Percentiles rank a stretch among this genome's conserved stretches.
These are phyloP conservation scores for Wickerhamiella shivajii DNA, from an alignment of 805 yeast species.

Conservation along the genomic window DNA sequence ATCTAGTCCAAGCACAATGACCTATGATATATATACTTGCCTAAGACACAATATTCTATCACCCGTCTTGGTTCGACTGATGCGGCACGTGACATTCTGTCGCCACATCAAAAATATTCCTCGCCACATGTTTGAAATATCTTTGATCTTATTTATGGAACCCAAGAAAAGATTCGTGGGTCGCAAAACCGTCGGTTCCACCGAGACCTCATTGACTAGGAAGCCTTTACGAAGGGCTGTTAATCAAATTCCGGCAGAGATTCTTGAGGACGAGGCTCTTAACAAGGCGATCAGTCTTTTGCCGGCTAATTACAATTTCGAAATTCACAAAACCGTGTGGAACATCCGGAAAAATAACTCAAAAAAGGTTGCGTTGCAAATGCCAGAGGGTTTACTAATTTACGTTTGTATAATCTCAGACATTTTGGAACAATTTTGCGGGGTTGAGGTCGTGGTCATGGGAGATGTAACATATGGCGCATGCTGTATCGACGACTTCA, in stretches of 20 bases:
- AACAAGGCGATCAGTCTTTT: slow-evolving; percentile 67
- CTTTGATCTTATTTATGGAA: slow-evolving; percentile 1
- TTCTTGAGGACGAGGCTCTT: slow-evolving; percentile 63
- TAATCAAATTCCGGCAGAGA: slow-evolving; percentile 82
- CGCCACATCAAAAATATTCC: not conserved
- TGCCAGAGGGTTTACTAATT: slow-evolving; percentile 92
- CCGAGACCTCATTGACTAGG: slow-evolving; percentile 16
- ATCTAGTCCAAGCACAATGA: too few relatives aligned
- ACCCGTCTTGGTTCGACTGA: too few relatives aligned
- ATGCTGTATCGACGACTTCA: slow-evolving; percentile 92
- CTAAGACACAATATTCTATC: too few relatives aligned
- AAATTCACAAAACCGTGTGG: slow-evolving; percentile 92
- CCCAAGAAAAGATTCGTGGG: slow-evolving; percentile 40
- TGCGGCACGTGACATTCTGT: not conserved
- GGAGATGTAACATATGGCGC: slow-evolving; percentile 99
- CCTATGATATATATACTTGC: too few relatives aligned
- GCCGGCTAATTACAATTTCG: slow-evolving; percentile 90
- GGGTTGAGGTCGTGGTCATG: slow-evolving; percentile 81
- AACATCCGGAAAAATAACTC: slow-evolving; percentile 64
- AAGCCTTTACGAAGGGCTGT: slow-evolving; percentile 30
- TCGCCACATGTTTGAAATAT: too few relatives aligned
- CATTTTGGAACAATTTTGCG: slow-evolving; percentile 81
- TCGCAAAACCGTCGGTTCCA: slow-evolving; percentile 22
- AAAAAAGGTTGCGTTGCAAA: slow-evolving; percentile 78
- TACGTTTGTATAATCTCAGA: slow-evolving; percentile 84